Evolutionary conservation across 75 land plant genomes (phyloP).

Genomic region (Selaginella moellendorffii): DNA sequence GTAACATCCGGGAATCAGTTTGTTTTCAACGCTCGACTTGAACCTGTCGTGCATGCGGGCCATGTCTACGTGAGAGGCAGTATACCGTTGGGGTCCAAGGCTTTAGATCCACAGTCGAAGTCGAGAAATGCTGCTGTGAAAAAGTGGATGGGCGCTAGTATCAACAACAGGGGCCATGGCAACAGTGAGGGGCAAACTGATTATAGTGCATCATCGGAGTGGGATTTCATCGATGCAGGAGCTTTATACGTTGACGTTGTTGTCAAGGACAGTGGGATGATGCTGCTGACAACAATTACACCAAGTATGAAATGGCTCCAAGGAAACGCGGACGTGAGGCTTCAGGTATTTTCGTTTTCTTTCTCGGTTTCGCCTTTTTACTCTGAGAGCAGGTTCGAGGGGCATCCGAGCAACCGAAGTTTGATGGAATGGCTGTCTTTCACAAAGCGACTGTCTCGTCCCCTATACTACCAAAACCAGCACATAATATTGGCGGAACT

Average conservation of each 20-base stretch:
- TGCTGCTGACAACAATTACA: conserved; percentile 79
- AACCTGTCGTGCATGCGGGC: conserved; percentile 76
- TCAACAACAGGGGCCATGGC: conserved; percentile 16
- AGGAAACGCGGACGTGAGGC: conserved; percentile 78
- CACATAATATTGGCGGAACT: conserved; percentile 87
- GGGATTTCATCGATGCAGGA: conserved; percentile 62
- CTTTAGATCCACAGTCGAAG: conserved; percentile 12
- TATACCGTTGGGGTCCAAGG: conserved; percentile 52
- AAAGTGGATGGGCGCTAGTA: conserved; percentile 27
- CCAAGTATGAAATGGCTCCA: conserved; percentile 84
- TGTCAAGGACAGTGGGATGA: conserved; percentile 98
- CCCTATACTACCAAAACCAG: conserved; percentile 78
- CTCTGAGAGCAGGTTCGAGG: conserved; percentile 50
- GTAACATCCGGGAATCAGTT: conserved; percentile 77
- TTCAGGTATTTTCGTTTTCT: conserved; percentile 40
- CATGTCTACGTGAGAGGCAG: conserved; percentile 93
- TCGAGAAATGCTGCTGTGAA: conserved; percentile 37
- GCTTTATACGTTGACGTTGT: conserved; percentile 91
- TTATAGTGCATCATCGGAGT: conserved; percentile 43
- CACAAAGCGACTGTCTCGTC: conserved; percentile 88
- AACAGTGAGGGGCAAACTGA: conserved; percentile 21
- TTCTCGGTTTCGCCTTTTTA: background rate
- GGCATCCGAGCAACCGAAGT: conserved; percentile 64
- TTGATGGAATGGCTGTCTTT: conserved; percentile 91
- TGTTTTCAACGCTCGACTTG: conserved; percentile 87